phyloP scores from a whole-genome alignment of 768 basidiomycete genomes.

The Naganishia vaughanmartiniae region DNA sequence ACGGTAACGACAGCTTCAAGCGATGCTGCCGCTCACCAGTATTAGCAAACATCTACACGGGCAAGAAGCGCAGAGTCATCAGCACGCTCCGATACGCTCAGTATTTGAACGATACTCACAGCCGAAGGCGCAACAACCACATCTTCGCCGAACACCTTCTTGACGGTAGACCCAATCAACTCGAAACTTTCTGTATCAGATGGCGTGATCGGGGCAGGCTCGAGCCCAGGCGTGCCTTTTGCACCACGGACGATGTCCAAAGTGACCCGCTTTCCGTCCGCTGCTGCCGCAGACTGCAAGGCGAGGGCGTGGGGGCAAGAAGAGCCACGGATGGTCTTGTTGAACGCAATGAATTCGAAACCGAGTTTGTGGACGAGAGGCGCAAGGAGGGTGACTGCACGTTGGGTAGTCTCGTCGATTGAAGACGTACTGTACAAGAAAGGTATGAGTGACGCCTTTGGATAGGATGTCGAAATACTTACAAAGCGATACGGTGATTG shows the following conservation, averaged over 20 bases:
- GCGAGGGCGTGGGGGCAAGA: background rate
- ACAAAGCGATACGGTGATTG: conserved; percentile 52
- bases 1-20: background rate
- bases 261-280: conserved; percentile 37
- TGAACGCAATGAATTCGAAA: conserved; percentile 44
- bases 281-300: background rate
- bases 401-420: conserved; percentile 44
- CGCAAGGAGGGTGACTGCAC: conserved; percentile 39
- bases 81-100: background rate
- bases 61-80: background rate
- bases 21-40: conserved; percentile 37
- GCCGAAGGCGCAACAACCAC: conserved; percentile 47
- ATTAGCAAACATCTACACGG: conserved; percentile 41
- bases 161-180: conserved; percentile 49
- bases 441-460: background rate
- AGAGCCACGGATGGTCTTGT: conserved; percentile 16
- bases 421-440: conserved; percentile 42
- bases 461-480: conserved; percentile 17
- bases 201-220: conserved; percentile 48
- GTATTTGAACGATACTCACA: background rate
- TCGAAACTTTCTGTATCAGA: conserved; percentile 38
- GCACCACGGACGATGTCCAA: conserved; percentile 28
- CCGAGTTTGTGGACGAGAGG: conserved; percentile 42
- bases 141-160: conserved; percentile 47
- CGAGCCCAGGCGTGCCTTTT: conserved; percentile 30